Conservation (phyloP, 2,329 filamentous ascomycete species). For the Myriangium duriaei region DNA sequence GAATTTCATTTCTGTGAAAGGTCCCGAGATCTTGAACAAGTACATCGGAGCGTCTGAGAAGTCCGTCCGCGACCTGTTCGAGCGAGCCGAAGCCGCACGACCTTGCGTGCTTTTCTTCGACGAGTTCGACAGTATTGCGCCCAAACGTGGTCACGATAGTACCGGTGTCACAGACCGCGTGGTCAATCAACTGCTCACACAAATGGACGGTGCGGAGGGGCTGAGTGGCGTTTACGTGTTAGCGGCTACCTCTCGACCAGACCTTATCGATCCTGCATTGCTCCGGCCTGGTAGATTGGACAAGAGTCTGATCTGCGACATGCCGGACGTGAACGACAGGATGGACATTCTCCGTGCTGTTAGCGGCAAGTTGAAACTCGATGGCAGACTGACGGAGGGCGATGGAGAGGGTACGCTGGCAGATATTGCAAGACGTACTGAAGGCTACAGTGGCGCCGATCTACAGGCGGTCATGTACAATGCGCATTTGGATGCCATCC, state of each 20-base stretch:
- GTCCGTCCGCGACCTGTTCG: slow-evolving; percentile 87
- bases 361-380: slow-evolving; percentile 67
- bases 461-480: slow-evolving; percentile 92
- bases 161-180: slow-evolving; percentile 98
- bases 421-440: slow-evolving; percentile 68
- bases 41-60: slow-evolving; percentile 98
- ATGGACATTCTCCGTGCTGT: slow-evolving; percentile 79
- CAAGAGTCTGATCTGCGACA: slow-evolving; percentile 83
- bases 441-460: slow-evolving; percentile 89
- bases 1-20: slow-evolving; percentile 98
- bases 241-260: slow-evolving; percentile 83
- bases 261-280: slow-evolving; percentile 88
- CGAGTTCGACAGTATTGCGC: slow-evolving; percentile 95
- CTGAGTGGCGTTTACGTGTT: slow-evolving; percentile 91
- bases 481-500: slow-evolving; percentile 90
- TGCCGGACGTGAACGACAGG: slow-evolving; percentile 68
- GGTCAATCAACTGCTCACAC: slow-evolving; percentile 93
- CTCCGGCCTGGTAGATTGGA: slow-evolving; percentile 84
- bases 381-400: slow-evolving; percentile 47
- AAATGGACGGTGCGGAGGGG: slow-evolving; percentile 97
- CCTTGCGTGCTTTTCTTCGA: slow-evolving; percentile 97
- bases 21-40: slow-evolving; percentile 96
- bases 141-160: slow-evolving; percentile 90
- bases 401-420: slow-evolving; percentile 31
- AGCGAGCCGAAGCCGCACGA: slow-evolving; percentile 75